phyloP scores from a whole-genome alignment of 768 basidiomycete species.

The Mycena chlorophos region DNA sequence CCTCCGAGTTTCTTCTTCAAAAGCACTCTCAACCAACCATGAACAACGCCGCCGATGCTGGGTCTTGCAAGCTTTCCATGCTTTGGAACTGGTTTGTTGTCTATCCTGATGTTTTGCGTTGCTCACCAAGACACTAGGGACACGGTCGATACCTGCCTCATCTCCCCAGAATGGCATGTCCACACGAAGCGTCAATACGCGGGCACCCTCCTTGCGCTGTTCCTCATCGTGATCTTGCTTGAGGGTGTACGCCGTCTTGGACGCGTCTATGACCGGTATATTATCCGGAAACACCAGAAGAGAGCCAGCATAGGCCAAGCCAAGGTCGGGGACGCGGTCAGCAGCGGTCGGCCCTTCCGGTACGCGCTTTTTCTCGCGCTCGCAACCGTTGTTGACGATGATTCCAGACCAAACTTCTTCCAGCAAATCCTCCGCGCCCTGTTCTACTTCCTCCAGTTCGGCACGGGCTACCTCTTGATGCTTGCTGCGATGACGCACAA shows the following conservation, averaged over 20 bases:
- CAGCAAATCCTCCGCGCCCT: conserved; percentile 16
- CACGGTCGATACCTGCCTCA: conserved; percentile 15
- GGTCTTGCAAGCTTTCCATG: conserved; percentile 16
- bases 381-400: neutral
- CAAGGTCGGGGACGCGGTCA: neutral
- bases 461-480: conserved; percentile 16
- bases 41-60: neutral
- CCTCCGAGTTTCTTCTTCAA: neutral
- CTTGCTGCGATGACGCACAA: conserved; percentile 19
- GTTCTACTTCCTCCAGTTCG: conserved; percentile 15
- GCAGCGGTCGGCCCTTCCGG: conserved; percentile 4
- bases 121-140: conserved; percentile 2
- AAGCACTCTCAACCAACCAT: neutral
- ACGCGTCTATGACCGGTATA: conserved; percentile 14
- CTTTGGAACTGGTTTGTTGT: conserved; percentile 16
- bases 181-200: conserved; percentile 14
- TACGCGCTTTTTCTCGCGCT: neutral
- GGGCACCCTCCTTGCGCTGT: conserved; percentile 10
- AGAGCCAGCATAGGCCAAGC: neutral
- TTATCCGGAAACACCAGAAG: conserved; percentile 11
- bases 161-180: conserved; percentile 17
- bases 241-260: conserved; percentile 9
- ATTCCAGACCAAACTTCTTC: conserved; percentile 4
- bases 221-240: conserved; percentile 11
- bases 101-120: neutral